Evolutionary conservation across 768 basidiomycete genomes (phyloP), one percentile per base, ranked within the genome.

Genomic region (Saitozyma sp.): DNA sequence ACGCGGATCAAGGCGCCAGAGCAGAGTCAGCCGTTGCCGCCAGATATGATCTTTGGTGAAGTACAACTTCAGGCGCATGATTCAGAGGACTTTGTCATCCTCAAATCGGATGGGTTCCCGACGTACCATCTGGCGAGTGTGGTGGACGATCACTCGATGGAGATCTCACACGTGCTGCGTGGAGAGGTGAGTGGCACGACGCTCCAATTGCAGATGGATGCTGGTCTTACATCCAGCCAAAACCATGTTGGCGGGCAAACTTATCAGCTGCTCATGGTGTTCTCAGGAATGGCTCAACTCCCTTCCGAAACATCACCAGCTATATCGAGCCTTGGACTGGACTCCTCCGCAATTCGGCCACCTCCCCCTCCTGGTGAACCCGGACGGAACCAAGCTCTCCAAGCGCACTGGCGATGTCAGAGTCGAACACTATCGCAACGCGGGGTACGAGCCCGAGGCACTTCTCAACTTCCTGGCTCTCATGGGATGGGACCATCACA

Each of bases 101-200:
- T 98, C 63, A 98, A 99, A 78, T 88, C 90, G 0, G 96, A 99
- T 76, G 82, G 86, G 1, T 95, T 89, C 76, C 96, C 96, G 6
- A 98, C 95, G 0, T 99, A 99, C 75, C 96, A 98, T 67, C 84
- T 99, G 6, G 95, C 96, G 0, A 93, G 88, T 19, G 91, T 98
- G 0, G 91, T 95, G 0, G 96, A 99, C 68, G 96, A 99, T 79
- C 87, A 92, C 70, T 86, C 88, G 70, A 99, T 99, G 96, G 88
- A 88, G 0, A 91, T 99, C 20, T 91, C 92, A 0, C 96, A 98
- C 79, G 94, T 98, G 6, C 80, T 98, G 1, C 86, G 96, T 37
- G 96, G 96, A 54, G 94, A 97, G 85, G 93, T 88, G 60, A 38
- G 83, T 66, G 17, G 50, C 29, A 29, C 29, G 29, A 29, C 29